These are phyloP conservation scores for Pichia deserticola DNA, from an alignment of 805 yeast species.

Conservation along the genomic window DNA sequence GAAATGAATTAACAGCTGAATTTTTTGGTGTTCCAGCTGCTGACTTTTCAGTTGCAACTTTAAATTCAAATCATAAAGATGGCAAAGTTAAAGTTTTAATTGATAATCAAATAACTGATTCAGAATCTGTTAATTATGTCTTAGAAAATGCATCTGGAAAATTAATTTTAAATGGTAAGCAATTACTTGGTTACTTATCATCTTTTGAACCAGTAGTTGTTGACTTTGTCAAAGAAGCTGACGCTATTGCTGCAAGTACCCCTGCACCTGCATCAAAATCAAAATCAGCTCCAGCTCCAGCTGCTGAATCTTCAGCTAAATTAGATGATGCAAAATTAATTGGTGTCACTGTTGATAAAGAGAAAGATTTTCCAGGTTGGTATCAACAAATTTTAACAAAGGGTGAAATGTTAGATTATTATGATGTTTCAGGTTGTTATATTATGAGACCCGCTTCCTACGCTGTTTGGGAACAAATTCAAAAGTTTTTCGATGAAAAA, in stretches of 20 bases:
- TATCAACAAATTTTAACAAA: constrained; percentile 93
- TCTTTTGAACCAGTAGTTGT: constrained; percentile 45
- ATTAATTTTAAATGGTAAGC: constrained; percentile 41
- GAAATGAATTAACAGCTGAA: constrained; percentile 65
- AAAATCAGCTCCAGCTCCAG: constrained; percentile 26
- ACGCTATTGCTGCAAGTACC: constrained; percentile 28
- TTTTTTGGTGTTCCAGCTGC: constrained; percentile 52
- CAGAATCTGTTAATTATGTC: constrained; percentile 32
- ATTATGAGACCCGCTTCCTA: constrained; percentile 95
- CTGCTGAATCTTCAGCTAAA: constrained; percentile 37
- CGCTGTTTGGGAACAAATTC: constrained; percentile 90
- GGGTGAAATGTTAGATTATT: constrained; percentile 98
- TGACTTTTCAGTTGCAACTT: constrained; percentile 53
- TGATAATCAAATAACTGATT: constrained; percentile 41
- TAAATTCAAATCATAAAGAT: constrained; percentile 37
- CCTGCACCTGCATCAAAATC: constrained; percentile 16
- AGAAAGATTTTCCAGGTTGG: constrained; percentile 92
- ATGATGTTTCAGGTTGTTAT: constrained; percentile 98
- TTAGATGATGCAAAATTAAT: constrained; percentile 82
- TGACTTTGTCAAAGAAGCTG: constrained; percentile 44
- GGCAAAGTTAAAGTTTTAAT: constrained; percentile 54
- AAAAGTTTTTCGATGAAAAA: constrained; percentile 69
- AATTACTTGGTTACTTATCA: constrained; percentile 40
- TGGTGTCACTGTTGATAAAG: constrained; percentile 94
- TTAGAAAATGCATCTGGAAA: constrained; percentile 47